Evolutionary conservation across 192 early-diverging fungal genomes (phyloP).

Genomic region (Hyaloraphidium curvatum): DNA sequence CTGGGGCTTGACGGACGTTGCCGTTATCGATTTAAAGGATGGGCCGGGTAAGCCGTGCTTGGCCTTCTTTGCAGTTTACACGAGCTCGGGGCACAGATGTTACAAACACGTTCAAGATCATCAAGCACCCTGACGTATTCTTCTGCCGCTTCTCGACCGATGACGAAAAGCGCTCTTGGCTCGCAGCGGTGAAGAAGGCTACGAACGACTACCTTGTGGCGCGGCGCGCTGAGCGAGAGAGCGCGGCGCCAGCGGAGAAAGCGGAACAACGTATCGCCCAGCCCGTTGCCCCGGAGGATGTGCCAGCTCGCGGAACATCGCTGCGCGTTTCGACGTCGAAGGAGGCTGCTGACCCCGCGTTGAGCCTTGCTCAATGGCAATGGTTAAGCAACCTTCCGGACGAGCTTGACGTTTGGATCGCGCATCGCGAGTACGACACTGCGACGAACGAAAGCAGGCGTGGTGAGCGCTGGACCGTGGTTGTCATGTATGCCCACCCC

Average conservation of each 20-base stretch:
- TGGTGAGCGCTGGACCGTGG: slow-evolving; percentile 15
- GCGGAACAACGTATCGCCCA: not conserved
- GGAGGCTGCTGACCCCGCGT: not conserved
- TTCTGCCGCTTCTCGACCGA: slow-evolving; percentile 44
- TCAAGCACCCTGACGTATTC: slow-evolving; percentile 63
- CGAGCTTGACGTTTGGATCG: slow-evolving; percentile 82
- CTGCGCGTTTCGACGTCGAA: not conserved
- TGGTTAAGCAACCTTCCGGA: slow-evolving; percentile 64
- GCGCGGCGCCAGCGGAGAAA: not conserved
- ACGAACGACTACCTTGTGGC: slow-evolving; percentile 23
- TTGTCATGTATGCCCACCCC: not conserved
- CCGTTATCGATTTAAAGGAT: slow-evolving; percentile 69
- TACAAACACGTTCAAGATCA: slow-evolving; percentile 60
- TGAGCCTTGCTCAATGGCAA: slow-evolving; percentile 6
- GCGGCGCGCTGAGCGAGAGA: not conserved
- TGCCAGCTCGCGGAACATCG: not conserved
- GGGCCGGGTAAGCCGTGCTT: slow-evolving; percentile 24
- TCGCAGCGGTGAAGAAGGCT: slow-evolving; percentile 32
- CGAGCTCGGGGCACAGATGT: slow-evolving; percentile 27
- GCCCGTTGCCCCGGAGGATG: not conserved
- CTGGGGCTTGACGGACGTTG: slow-evolving; percentile 56
- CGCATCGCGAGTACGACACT: slow-evolving; percentile 70
- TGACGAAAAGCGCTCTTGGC: slow-evolving; percentile 46
- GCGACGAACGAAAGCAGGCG: slow-evolving; percentile 52
- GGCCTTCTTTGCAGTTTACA: slow-evolving; percentile 1